phyloP scores from a whole-genome alignment of 345 rosid species.

The Eutrema heterophyllum region DNA sequence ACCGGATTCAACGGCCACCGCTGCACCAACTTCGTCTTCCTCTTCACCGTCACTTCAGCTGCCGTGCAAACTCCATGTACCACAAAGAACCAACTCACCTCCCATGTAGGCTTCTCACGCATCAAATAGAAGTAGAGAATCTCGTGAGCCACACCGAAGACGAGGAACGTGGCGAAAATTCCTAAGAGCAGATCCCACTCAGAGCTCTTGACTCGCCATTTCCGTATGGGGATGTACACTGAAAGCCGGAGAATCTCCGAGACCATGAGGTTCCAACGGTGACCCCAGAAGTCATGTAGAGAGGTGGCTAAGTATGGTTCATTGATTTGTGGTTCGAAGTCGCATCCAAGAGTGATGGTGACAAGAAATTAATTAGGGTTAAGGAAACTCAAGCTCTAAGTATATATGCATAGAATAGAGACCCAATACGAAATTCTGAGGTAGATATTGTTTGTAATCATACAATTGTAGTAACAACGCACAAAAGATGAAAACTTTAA shows the following conservation, averaged over 20 bases:
- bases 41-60: conserved; percentile 19
- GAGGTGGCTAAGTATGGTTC: conserved; percentile 49
- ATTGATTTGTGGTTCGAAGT: conserved; percentile 34
- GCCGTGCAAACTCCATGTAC: conserved; percentile 31
- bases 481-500: conserved; percentile 21
- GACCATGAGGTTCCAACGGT: conserved; percentile 51
- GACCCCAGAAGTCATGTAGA: conserved; percentile 55
- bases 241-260: conserved; percentile 27
- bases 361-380: not conserved
- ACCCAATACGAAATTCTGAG: not conserved
- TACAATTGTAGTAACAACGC: not conserved
- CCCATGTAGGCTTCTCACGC: conserved; percentile 28
- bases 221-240: not conserved
- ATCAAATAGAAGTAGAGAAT: conserved; percentile 6
- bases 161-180: conserved; percentile 5
- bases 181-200: not conserved
- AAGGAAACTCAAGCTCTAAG: conserved; percentile 26
- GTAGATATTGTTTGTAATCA: not conserved
- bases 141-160: conserved; percentile 34
- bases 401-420: conserved; percentile 20
- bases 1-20: conserved; percentile 9
- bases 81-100: conserved; percentile 32
- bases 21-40: not conserved
- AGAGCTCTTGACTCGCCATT: not conserved
- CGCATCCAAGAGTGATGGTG: not conserved